phyloP scores from a whole-genome alignment of 2,329 filamentous ascomycete genomes.

The Alternaria consortialis region DNA sequence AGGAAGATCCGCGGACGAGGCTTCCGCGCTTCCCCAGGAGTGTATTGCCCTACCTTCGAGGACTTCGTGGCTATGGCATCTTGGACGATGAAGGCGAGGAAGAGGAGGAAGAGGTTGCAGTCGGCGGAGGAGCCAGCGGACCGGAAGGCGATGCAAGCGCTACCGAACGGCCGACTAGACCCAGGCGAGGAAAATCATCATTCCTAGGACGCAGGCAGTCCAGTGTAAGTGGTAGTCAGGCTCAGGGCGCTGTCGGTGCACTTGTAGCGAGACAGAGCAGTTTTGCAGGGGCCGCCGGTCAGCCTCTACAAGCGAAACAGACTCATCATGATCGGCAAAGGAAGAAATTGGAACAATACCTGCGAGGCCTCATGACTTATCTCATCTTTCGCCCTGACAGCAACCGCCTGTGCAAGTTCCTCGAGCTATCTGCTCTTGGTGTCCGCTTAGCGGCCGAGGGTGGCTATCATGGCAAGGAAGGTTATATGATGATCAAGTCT shows the following conservation, averaged over 20 bases:
- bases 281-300: constrained; percentile 51
- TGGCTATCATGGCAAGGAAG: constrained; percentile 97
- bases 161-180: constrained; percentile 66
- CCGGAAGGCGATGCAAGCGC: constrained; percentile 74
- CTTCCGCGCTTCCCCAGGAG: constrained; percentile 90
- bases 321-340: constrained; percentile 82
- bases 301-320: constrained; percentile 56
- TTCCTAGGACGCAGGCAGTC: constrained; percentile 68
- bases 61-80: constrained; percentile 72
- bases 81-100: constrained; percentile 76
- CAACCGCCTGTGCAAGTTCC: constrained; percentile 93
- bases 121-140: constrained; percentile 62
- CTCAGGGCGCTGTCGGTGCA: constrained; percentile 31
- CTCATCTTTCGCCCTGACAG: constrained; percentile 97
- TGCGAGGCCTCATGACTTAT: constrained; percentile 94
- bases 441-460: constrained; percentile 94
- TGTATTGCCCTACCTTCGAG: constrained; percentile 88
- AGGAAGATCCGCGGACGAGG: constrained; percentile 72
- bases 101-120: constrained; percentile 69
- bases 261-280: constrained; percentile 49
- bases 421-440: constrained; percentile 92
- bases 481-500: constrained; percentile 89
- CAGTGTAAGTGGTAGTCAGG: constrained; percentile 55
- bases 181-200: constrained; percentile 64
- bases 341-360: constrained; percentile 84